Base-by-base conservation (phyloP, 2,329 filamentous ascomycete species). In the Sarocladium strictum region DNA sequence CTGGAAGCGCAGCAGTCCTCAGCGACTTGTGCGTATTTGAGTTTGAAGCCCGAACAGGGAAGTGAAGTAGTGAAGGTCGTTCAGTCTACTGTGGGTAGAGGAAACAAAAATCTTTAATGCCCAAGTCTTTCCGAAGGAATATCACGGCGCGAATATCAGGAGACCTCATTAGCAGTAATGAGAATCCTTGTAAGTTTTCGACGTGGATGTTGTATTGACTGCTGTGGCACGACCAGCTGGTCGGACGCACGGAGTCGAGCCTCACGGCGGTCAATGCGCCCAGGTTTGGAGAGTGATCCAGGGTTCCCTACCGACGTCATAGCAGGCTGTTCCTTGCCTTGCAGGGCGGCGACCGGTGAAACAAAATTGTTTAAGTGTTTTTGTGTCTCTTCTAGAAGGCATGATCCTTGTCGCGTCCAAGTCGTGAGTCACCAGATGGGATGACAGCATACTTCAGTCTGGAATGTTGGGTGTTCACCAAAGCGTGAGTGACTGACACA, bases 321-420 rank as follows among this genome's bases (percentile, higher is more conserved):
- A 12, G 9, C 11, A 38, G n/a, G 35, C 21, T 43, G 40, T 9
- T 24, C 40, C 40, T 43, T 43, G 40, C 40, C 12, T 15, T 19
- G 5, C 35, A 15, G n/a, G 35, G 7, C 35, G n/a, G 12, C 11
- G 6, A 38, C n/a, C n/a, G n/a, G n/a, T n/a, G n/a, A 15, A n/a
- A 38, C 9, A 38, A 19, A n/a, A 38, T 23, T 43, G 40, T 43
- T 43, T 43, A 43, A 43, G 21, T 43, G 40, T 19, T 43, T 43
- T 24, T 43, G 40, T 43, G 40, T 21, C 40, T 24, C 40, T 43
- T 24, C 40, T 43, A 21, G 21, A 24, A 43, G 40, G 40, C 40
- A 43, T 43, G 40, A 43, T 43, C 40, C 40, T 43, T 43, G 40
- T n/a, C 40, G 40, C 40, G 40, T 43, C 11, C 17, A 24, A 43